Base-by-base conservation (phyloP, 805 yeast species). In the Starmerella davenportii region DNA sequence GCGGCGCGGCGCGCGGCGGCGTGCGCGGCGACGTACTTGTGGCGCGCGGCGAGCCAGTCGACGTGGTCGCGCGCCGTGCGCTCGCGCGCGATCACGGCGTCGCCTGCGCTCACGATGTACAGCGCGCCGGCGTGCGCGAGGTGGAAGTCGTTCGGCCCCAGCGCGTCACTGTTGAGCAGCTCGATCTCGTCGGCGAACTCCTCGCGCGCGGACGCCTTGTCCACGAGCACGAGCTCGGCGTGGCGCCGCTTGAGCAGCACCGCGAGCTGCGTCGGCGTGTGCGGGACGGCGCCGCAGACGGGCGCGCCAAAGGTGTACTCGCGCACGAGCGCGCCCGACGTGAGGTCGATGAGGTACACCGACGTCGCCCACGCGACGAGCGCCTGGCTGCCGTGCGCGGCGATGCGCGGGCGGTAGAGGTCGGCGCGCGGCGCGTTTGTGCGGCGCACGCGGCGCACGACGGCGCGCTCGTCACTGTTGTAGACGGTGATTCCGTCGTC, bases 281-380 rank as follows among this genome's bases (percentile, higher is more conserved):
- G 41, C 9, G 39, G 34, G 11, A 42, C 37, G 1, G 45, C 48
- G 2, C 49, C 48, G 9, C 40, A 42, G 5, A 42, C 33, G 13
- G 39, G 35, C 20, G 16, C 42, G 11, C 39, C 30, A 1, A 41
- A 19, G 9, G 30, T 37, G 8, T 37, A 15, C 21, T 20, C 20
- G 9, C 21, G 15, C 11, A 23, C 9, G 2, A 40, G 37, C 16
- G 28, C 18, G 16, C 43, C 50, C 8, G 32, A 18, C n/a, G n/a
- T 15, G 8, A 49, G 34, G 15, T 40, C 46, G 28, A 82, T 58
- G 17, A 68, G 60, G 92, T 93, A 85, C 2, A 87, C 63, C 45
- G 74, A 69, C 43, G 72, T 66, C 2, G 73, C 79, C 96, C 96
- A 90, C 0, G 85, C 93, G 20, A 90, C 66, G 1, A 79, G 56